A percentile compares a stretch with the other conserved stretches of the same genome.
phyloP scores from a whole-genome alignment of 2,329 filamentous ascomycete genomes.

The Pleomassaria siparia region DNA sequence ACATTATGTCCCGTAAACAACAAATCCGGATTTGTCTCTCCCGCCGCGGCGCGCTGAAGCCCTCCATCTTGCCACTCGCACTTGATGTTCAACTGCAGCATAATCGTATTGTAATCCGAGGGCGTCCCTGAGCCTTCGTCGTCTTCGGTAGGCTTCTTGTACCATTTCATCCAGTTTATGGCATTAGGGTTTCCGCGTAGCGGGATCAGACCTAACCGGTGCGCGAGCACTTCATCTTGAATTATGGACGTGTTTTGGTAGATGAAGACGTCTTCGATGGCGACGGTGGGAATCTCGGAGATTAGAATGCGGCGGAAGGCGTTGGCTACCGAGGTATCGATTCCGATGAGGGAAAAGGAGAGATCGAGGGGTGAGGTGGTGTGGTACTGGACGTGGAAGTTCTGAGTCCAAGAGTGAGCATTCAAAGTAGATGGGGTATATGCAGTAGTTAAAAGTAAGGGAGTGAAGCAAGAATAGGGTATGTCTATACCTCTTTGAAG shows the following conservation, averaged over 20 bases:
- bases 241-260: slow-evolving; percentile 97
- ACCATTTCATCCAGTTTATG: slow-evolving; percentile 81
- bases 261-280: slow-evolving; percentile 91
- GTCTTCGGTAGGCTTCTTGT: slow-evolving; percentile 66
- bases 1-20: slow-evolving; percentile 81
- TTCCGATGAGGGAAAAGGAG: slow-evolving; percentile 86
- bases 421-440: no score
- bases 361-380: slow-evolving; percentile 75
- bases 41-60: slow-evolving; percentile 58
- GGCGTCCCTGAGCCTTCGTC: slow-evolving; percentile 30
- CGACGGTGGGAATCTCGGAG: slow-evolving; percentile 89
- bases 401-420: slow-evolving; percentile 41
- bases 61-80: slow-evolving; percentile 76
- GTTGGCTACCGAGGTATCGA: slow-evolving; percentile 93
- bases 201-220: slow-evolving; percentile 86
- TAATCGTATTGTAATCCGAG: slow-evolving; percentile 83
- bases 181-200: slow-evolving; percentile 78
- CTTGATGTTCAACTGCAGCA: slow-evolving; percentile 72
- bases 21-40: slow-evolving; percentile 78
- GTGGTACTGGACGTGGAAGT: slow-evolving; percentile 79
- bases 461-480: background rate
- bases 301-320: slow-evolving; percentile 96
- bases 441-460: no score
- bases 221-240: slow-evolving; percentile 93
- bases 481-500: slow-evolving; percentile 60